Conservation (phyloP, 306 rosid species). For the Cajanus cajan region DNA sequence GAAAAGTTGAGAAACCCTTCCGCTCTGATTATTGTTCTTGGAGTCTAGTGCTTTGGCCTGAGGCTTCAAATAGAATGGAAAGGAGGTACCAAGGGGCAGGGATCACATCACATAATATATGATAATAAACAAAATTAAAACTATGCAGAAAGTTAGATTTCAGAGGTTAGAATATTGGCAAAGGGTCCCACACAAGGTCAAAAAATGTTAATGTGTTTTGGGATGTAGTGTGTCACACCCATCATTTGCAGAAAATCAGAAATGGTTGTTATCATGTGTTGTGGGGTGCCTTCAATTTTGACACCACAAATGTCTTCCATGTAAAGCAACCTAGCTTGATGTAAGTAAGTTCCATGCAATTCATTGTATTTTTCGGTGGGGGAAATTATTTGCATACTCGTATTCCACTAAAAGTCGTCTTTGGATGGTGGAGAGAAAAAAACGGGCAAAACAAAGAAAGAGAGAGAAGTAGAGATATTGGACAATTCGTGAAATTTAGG, state of each 20-base stretch:
- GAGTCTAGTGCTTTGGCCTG: slow-evolving; percentile 26
- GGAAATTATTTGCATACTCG: background rate
- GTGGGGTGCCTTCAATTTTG: slow-evolving; percentile 44
- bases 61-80: slow-evolving; percentile 30
- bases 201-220: slow-evolving; percentile 39
- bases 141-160: slow-evolving; percentile 38
- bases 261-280: slow-evolving; percentile 29
- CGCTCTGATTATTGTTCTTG: slow-evolving; percentile 31
- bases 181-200: slow-evolving; percentile 51
- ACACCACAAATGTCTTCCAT: slow-evolving; percentile 39
- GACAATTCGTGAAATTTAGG: background rate
- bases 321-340: slow-evolving; percentile 37
- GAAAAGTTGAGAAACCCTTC: slow-evolving; percentile 22
- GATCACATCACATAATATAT: background rate
- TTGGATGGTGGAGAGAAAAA: background rate
- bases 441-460: background rate
- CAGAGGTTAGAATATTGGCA: slow-evolving; percentile 31
- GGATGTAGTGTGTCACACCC: slow-evolving; percentile 22
- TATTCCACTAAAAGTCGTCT: background rate
- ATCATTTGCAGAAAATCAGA: slow-evolving; percentile 15
- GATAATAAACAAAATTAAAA: background rate
- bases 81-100: background rate
- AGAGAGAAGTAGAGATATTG: background rate
- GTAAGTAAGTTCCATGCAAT: background rate
- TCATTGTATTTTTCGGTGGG: background rate